Evolutionary conservation across 805 yeast genomes (phyloP).

Genomic region (Hanseniaspora occidentalis): DNA sequence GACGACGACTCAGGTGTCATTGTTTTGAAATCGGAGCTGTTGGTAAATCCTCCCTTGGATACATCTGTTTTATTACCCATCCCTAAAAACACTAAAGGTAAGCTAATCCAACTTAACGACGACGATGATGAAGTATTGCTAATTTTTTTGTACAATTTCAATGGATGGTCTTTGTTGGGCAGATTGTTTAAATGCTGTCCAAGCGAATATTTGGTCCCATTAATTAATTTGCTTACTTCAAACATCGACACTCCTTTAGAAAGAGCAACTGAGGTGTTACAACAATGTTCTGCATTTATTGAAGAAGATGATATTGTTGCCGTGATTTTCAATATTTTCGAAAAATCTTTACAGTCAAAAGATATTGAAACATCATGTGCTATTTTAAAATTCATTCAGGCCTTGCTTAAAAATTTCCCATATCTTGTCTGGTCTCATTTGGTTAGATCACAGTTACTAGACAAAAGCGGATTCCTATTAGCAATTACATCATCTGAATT

Average conservation of each 20-base stretch:
- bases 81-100: constrained; percentile 55
- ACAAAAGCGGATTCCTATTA: constrained; percentile 46
- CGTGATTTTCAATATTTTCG: constrained; percentile 52
- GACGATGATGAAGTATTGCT: constrained; percentile 25
- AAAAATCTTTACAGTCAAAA: constrained; percentile 49
- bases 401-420: constrained; percentile 38
- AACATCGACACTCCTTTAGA: constrained; percentile 30
- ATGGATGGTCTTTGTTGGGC: constrained; percentile 84
- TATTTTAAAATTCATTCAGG: constrained; percentile 37
- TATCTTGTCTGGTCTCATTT: constrained; percentile 72
- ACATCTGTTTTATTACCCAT: constrained; percentile 31
- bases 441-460: constrained; percentile 51
- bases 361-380: constrained; percentile 32
- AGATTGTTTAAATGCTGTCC: constrained; percentile 55
- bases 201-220: constrained; percentile 24
- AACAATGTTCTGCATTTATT: constrained; percentile 28
- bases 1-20: constrained; percentile 42
- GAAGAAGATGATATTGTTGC: constrained; percentile 51
- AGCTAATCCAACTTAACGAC: constrained; percentile 25
- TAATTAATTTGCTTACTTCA: constrained; percentile 38
- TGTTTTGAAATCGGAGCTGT: constrained; percentile 33
- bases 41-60: constrained; percentile 42
- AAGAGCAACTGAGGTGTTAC: constrained; percentile 29
- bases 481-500: constrained; percentile 53
- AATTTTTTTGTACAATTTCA: constrained; percentile 59